Percentiles rank a stretch among this genome's conserved stretches.
Conservation (phyloP, 2,329 filamentous ascomycete genomes). For the Nemania bipapillata region DNA sequence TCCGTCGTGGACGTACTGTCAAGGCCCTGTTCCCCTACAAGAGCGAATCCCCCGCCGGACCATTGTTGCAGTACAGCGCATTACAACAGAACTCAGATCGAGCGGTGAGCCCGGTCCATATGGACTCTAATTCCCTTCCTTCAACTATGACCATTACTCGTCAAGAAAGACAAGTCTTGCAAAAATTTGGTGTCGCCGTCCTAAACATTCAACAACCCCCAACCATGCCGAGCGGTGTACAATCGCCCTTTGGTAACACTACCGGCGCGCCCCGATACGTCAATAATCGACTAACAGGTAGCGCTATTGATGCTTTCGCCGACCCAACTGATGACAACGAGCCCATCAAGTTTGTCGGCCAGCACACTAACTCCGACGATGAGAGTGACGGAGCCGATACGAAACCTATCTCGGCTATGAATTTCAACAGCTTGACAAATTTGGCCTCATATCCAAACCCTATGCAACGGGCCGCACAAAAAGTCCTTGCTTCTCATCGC, state of each 20-base stretch:
- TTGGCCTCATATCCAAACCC: slow-evolving; percentile 68
- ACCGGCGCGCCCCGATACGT: not conserved
- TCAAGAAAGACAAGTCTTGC: slow-evolving; percentile 28
- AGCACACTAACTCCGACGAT: slow-evolving; percentile 41
- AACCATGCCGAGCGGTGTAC: not conserved
- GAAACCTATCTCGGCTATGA: slow-evolving; percentile 58
- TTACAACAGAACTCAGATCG: slow-evolving; percentile 67
- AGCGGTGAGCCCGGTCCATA: slow-evolving; percentile 56
- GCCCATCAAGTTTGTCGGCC: slow-evolving; percentile 20
- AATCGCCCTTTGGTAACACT: not conserved
- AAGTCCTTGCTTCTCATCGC: slow-evolving; percentile 54
- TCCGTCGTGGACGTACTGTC: slow-evolving; percentile 61
- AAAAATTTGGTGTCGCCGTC: slow-evolving; percentile 25
- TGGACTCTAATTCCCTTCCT: slow-evolving; percentile 1
- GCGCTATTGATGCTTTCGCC: not conserved
- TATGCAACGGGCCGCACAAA: slow-evolving; percentile 63
- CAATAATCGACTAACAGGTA: too few species aligned
- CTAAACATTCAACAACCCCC: slow-evolving; percentile 1
- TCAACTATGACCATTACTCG: slow-evolving; percentile 7
- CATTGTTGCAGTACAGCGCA: slow-evolving; percentile 59
- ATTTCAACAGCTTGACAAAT: slow-evolving; percentile 64
- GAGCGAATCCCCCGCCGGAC: slow-evolving; percentile 40
- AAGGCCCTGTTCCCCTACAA: slow-evolving; percentile 55
- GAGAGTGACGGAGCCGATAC: slow-evolving; percentile 49
- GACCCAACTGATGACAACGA: not conserved